Percentiles rank a stretch among this genome's conserved stretches.
phyloP scores from a whole-genome alignment of 2,329 filamentous ascomycete genomes.

The Neopestalotiopsis sp. region DNA sequence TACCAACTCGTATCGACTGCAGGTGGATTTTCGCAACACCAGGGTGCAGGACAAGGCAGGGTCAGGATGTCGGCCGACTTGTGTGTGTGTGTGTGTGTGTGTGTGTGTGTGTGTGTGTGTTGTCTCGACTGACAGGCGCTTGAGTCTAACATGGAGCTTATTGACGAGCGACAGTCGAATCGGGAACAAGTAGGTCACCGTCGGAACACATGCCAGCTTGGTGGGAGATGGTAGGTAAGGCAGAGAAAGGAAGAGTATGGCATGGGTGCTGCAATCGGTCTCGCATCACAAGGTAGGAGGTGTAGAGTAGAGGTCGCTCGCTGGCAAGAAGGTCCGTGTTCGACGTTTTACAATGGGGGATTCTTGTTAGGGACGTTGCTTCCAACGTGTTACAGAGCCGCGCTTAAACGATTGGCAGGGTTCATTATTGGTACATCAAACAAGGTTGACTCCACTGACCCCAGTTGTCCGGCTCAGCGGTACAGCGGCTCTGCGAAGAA shows the following conservation, averaged over 20 bases:
- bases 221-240: conserved; percentile 9
- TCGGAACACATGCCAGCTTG: background rate
- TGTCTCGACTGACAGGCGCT: conserved; percentile 12
- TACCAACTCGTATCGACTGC: background rate
- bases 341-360: conserved; percentile 46
- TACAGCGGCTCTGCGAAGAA: conserved; percentile 18
- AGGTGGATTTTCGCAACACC: background rate
- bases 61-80: background rate
- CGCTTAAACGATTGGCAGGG: conserved; percentile 36
- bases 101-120: background rate
- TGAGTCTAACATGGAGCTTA: background rate
- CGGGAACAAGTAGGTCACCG: no score
- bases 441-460: conserved; percentile 13
- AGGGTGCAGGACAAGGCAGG: conserved; percentile 8
- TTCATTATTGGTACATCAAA: conserved; percentile 34
- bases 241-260: conserved; percentile 8
- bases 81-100: background rate
- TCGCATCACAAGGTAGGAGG: conserved; percentile 27
- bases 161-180: background rate
- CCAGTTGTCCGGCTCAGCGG: conserved; percentile 25
- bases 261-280: conserved; percentile 30
- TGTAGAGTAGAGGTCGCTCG: conserved; percentile 12
- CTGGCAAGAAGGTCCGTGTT: conserved; percentile 36
- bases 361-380: conserved; percentile 43
- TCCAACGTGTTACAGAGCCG: conserved; percentile 44